Percentiles rank a stretch among this genome's conserved stretches.
phyloP scores from a whole-genome alignment of 345 rosid species.

The Limnanthes douglasii region DNA sequence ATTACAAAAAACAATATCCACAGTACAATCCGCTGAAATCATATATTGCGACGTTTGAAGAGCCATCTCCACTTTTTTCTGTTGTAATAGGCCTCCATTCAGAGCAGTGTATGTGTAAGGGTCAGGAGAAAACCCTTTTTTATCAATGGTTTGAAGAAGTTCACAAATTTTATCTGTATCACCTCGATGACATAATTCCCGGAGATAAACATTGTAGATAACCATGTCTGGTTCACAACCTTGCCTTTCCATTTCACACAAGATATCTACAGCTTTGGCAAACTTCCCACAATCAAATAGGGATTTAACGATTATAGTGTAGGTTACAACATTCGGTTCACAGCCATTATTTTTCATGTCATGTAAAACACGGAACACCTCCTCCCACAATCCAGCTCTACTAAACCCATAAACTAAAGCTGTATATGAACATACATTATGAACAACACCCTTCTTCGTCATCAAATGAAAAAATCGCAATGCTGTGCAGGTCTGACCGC shows the following conservation, averaged over 20 bases:
- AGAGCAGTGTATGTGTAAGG: slow-evolving; percentile 17
- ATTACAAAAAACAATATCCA: slow-evolving; percentile 21
- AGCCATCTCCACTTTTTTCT: slow-evolving; percentile 11
- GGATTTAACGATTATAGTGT: slow-evolving; percentile 20
- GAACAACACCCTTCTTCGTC: slow-evolving; percentile 19
- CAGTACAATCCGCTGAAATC: slow-evolving; percentile 8
- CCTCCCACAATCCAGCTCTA: slow-evolving; percentile 14
- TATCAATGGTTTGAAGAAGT: slow-evolving; percentile 10
- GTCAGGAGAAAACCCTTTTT: slow-evolving; percentile 14
- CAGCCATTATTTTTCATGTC: slow-evolving; percentile 15
- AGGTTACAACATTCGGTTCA: slow-evolving; percentile 18
- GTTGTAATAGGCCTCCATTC: slow-evolving; percentile 17
- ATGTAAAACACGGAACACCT: slow-evolving; percentile 13
- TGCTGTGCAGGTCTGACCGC: slow-evolving; percentile 13
- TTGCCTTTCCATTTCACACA: slow-evolving; percentile 16
- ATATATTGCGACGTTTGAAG: slow-evolving; percentile 9
- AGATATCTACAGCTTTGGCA: slow-evolving; percentile 11
- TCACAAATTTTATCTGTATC: slow-evolving; percentile 7
- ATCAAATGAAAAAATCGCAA: slow-evolving; percentile 13
- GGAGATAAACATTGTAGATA: slow-evolving; percentile 18
- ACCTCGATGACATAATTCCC: slow-evolving; percentile 14
- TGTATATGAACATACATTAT: slow-evolving; percentile 20
- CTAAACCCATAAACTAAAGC: slow-evolving; percentile 27
- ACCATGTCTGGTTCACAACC: slow-evolving; percentile 18
- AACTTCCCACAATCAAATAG: slow-evolving; percentile 17